These are phyloP conservation scores for Xylaria bambusicola DNA, from an alignment of 495 filamentous ascomycete species.

Conservation along the genomic window DNA sequence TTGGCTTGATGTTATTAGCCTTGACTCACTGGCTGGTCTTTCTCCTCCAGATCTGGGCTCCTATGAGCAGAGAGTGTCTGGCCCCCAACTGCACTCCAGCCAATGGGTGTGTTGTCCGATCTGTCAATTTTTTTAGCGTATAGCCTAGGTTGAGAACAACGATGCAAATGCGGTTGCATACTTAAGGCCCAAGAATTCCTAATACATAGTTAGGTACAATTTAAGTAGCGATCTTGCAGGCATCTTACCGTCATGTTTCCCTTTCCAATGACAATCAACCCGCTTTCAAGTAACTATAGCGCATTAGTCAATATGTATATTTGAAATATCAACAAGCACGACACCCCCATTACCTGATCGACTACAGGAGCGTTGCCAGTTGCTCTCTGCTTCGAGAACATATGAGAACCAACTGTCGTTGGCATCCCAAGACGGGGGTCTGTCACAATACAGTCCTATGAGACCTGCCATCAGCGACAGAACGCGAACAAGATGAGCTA, in stretches of 20 bases:
- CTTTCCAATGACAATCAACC: conserved; percentile 46
- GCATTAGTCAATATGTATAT: background rate
- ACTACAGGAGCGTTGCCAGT: background rate
- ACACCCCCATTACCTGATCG: background rate
- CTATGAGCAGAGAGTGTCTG: conserved; percentile 26
- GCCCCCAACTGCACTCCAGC: conserved; percentile 19
- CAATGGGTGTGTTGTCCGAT: conserved; percentile 15
- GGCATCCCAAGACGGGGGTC: background rate
- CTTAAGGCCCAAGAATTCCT: background rate
- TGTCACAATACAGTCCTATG: conserved; percentile 9
- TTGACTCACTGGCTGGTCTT: conserved; percentile 25
- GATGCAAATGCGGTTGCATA: background rate
- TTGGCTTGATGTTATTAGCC: too few species aligned
- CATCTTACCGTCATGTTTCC: conserved; percentile 34
- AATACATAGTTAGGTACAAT: background rate
- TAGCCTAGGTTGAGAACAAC: background rate
- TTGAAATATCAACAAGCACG: background rate
- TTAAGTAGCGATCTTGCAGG: background rate
- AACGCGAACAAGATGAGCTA: background rate
- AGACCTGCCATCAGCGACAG: background rate
- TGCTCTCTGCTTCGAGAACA: background rate
- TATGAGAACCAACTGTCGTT: background rate
- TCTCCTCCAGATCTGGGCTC: conserved; percentile 21
- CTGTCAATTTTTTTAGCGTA: background rate
- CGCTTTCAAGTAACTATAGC: conserved; percentile 32